Evolutionary conservation across 1,139 yeast species (phyloP).

Genomic region (Yamadazyma kanchanaburiensis): DNA sequence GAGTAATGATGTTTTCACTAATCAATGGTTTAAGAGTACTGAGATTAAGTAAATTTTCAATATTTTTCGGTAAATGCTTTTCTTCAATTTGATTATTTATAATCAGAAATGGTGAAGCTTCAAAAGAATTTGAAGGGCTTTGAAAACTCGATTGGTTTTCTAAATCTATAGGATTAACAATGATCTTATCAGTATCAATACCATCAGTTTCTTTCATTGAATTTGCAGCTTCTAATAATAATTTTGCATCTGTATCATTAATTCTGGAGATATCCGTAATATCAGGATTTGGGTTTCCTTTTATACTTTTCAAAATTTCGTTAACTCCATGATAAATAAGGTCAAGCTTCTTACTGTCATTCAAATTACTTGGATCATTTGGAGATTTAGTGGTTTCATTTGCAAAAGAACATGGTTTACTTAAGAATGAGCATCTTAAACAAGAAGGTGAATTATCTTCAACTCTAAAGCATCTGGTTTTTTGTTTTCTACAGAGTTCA

Average conservation of each 20-base stretch:
- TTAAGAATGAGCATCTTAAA: conserved; percentile 52
- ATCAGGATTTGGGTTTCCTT: no score
- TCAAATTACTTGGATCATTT: conserved; percentile 2
- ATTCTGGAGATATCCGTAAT: no score
- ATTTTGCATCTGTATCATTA: conserved; percentile 20
- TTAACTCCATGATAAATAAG: conserved; percentile 30
- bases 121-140: conserved; percentile 37
- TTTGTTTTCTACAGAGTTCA: conserved; percentile 55
- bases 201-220: conserved; percentile 17
- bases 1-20: conserved; percentile 21
- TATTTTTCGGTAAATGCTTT: conserved; percentile 36
- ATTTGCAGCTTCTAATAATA: conserved; percentile 25
- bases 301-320: conserved; percentile 26
- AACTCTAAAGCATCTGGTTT: conserved; percentile 59
- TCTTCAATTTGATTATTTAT: conserved; percentile 31
- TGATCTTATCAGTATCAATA: conserved; percentile 9
- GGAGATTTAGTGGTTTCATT: conserved; percentile 2
- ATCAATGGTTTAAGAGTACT: conserved; percentile 6
- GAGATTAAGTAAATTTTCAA: conserved; percentile 37
- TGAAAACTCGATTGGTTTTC: conserved; percentile 31
- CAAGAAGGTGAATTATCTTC: conserved; percentile 45
- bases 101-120: conserved; percentile 50
- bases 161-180: conserved; percentile 13
- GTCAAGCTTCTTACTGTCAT: conserved; percentile 18
- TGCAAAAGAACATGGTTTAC: conserved; percentile 48